Percentiles rank a stretch among this genome's conserved stretches.
These are phyloP conservation scores for Chlamydomonas sp. DNA, from an alignment of 139 green algal genomes.

Conservation along the genomic window DNA sequence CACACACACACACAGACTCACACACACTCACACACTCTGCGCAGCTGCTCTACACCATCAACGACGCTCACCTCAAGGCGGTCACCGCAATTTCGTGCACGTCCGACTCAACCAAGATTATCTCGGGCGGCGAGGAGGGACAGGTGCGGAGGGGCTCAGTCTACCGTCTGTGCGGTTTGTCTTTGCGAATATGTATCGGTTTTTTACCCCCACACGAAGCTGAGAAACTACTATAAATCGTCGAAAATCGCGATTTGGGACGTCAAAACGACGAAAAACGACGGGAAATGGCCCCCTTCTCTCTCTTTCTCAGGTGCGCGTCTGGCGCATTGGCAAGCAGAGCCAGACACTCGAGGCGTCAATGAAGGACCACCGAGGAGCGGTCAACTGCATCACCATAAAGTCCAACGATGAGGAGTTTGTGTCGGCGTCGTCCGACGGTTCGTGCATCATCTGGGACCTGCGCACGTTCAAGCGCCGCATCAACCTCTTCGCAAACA, in stretches of 20 bases:
- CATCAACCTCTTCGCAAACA: slow-evolving; percentile 67
- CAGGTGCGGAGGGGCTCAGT: too few relatives aligned
- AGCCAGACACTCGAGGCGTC: slow-evolving; percentile 56
- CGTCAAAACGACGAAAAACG: too few relatives aligned
- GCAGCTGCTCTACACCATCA: slow-evolving; percentile 73
- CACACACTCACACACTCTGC: too few relatives aligned
- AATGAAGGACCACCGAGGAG: slow-evolving; percentile 82
- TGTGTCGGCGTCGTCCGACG: slow-evolving; percentile 64
- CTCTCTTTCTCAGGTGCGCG: too few relatives aligned
- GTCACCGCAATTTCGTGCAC: slow-evolving; percentile 66
- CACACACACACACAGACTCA: too few relatives aligned
- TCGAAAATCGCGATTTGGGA: too few relatives aligned
- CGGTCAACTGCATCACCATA: slow-evolving; percentile 66
- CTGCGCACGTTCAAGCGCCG: slow-evolving; percentile 56
- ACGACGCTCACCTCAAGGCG: slow-evolving; percentile 68
- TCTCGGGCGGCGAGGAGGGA: slow-evolving; percentile 63
- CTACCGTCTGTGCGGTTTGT: too few relatives aligned
- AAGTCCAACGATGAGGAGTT: slow-evolving; percentile 54
- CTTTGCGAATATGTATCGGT: too few relatives aligned
- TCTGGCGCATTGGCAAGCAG: slow-evolving; percentile 60
- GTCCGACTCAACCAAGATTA: slow-evolving; percentile 43
- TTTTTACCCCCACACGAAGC: too few relatives aligned
- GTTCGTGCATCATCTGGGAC: slow-evolving; percentile 85
- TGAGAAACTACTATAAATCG: too few relatives aligned
- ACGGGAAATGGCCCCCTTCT: too few relatives aligned